phyloP scores from a whole-genome alignment of 768 basidiomycete species.

The Podaxis sp. region DNA sequence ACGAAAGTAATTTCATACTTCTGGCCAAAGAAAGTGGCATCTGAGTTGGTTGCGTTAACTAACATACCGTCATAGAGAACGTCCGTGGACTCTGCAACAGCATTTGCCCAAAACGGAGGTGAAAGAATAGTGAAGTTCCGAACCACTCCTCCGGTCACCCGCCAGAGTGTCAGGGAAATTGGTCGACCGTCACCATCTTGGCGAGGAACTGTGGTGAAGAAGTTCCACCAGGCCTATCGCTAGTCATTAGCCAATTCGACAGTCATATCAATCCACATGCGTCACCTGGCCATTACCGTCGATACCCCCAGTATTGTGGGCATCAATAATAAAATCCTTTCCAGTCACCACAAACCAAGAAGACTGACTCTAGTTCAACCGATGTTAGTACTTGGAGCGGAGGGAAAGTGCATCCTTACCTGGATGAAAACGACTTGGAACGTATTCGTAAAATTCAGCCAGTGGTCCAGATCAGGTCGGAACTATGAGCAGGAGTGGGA shows the following conservation, averaged over 20 bases:
- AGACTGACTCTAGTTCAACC: slow-evolving; percentile 45
- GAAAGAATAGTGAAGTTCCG: slow-evolving; percentile 50
- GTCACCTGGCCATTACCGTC: slow-evolving; percentile 57
- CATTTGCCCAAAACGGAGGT: slow-evolving; percentile 63
- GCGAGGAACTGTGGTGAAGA: slow-evolving; percentile 39
- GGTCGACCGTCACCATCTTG: slow-evolving; percentile 59
- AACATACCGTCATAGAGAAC: slow-evolving; percentile 57
- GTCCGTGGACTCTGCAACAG: slow-evolving; percentile 48
- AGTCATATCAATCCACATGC: too few species aligned
- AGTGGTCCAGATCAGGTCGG: slow-evolving; percentile 51
- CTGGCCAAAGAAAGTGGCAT: slow-evolving; percentile 42
- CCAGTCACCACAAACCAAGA: slow-evolving; percentile 67
- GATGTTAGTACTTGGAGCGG: background rate
- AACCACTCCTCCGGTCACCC: slow-evolving; percentile 42
- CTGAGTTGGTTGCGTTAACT: slow-evolving; percentile 56
- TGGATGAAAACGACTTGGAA: slow-evolving; percentile 65
- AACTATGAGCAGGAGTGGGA: slow-evolving; percentile 37
- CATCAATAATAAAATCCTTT: slow-evolving; percentile 53
- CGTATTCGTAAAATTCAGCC: slow-evolving; percentile 55
- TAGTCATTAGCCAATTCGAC: background rate
- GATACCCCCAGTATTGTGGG: slow-evolving; percentile 55
- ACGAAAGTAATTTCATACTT: slow-evolving; percentile 31
- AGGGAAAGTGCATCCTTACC: slow-evolving; percentile 26
- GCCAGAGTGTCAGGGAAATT: slow-evolving; percentile 51
- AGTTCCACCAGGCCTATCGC: slow-evolving; percentile 57